A percentile compares a stretch with the other conserved stretches of the same genome.
phyloP scores from a whole-genome alignment of 1,139 yeast species.

The Yamadazyma kanchanaburiensis region DNA sequence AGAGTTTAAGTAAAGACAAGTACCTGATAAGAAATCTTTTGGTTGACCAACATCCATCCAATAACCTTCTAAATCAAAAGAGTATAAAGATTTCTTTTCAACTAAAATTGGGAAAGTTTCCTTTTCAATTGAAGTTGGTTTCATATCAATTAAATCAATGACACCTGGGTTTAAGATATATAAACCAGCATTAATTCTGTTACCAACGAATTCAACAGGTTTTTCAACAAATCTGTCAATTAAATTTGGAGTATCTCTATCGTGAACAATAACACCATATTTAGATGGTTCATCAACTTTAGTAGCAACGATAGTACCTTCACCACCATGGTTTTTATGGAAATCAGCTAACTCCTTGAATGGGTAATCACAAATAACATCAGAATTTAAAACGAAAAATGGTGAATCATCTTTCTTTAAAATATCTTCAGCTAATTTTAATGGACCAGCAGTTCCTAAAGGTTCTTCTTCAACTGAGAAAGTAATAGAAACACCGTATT shows the following conservation, averaged over 20 bases:
- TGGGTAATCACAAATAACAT: conserved; percentile 98
- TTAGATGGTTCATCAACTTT: conserved; percentile 99
- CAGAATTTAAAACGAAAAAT: conserved; percentile 96
- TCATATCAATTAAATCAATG: conserved; percentile 92
- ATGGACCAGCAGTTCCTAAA: conserved; percentile 98
- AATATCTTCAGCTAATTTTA: conserved; percentile 92
- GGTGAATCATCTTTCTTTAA: conserved; percentile 94
- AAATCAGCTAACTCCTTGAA: conserved; percentile 86
- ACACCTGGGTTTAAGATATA: conserved; percentile 96
- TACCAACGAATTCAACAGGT: conserved; percentile 98
- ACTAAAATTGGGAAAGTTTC: conserved; percentile 98
- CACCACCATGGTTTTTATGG: conserved; percentile 96
- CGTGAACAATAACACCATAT: conserved; percentile 99
- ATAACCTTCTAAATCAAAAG: conserved; percentile 97
- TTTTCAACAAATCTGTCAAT: conserved; percentile 99
- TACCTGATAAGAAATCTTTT: conserved; percentile 97
- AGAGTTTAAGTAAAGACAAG: conserved; percentile 87
- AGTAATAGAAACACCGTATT: conserved; percentile 91
- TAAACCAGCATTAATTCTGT: conserved; percentile 96
- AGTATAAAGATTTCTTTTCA: conserved; percentile 82
- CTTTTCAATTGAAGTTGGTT: conserved; percentile 98
- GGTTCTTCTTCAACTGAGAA: conserved; percentile 99
- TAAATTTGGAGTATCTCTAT: conserved; percentile 86
- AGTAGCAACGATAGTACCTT: conserved; percentile 98
- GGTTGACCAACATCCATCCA: conserved; percentile 99